A percentile compares a stretch with the other conserved stretches of the same genome.
Conservation (phyloP, 2,329 filamentous ascomycete genomes). For the Nemania sp. region DNA sequence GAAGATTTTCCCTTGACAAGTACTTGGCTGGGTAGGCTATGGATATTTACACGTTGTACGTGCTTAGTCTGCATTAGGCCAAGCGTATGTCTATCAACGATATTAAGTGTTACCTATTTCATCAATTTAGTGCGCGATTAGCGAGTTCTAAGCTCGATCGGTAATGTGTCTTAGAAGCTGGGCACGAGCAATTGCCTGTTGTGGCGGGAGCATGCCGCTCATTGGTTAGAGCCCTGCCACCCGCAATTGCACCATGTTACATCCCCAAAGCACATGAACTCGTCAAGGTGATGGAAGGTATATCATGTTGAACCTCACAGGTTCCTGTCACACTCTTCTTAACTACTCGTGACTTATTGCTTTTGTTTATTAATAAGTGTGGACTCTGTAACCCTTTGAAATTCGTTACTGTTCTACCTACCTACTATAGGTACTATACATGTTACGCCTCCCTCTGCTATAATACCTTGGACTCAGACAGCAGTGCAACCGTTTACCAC, state of each 20-base stretch:
- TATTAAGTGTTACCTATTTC: neutral
- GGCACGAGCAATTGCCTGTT: constrained; percentile 34
- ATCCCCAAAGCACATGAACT: constrained; percentile 22
- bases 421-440: neutral
- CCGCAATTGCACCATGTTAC: constrained; percentile 18
- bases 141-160: constrained; percentile 1
- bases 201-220: constrained; percentile 22
- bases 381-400: neutral
- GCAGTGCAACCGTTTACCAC: neutral
- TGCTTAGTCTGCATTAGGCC: neutral
- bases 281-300: neutral
- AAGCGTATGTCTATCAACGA: too few relatives aligned
- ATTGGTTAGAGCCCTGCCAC: constrained; percentile 29
- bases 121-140: neutral
- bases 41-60: neutral
- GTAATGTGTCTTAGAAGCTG: constrained; percentile 23
- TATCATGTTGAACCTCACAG: constrained; percentile 17
- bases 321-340: neutral
- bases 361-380: neutral
- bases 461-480: constrained; percentile 1
- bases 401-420: neutral
- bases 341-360: neutral
- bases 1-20: neutral
- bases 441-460: neutral
- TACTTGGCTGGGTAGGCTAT: neutral